Base-by-base conservation (phyloP, 1,284 basidiomycete genomes). In the Microbotryomycetes sp. region DNA sequence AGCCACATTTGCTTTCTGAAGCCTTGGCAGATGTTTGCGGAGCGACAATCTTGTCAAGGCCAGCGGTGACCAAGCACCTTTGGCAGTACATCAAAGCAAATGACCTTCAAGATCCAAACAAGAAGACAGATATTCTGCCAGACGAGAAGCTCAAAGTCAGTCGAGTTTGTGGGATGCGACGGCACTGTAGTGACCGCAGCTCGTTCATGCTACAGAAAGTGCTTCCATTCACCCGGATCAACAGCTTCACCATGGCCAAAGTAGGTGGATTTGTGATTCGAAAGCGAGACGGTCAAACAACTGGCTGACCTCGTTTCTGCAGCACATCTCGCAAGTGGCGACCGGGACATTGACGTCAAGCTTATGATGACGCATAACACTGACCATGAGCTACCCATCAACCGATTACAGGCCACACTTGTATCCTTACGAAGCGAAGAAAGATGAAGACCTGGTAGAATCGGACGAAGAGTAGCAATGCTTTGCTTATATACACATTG, bases 11-110 rank as follows among this genome's bases (percentile, higher is more conserved):
- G 3, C 28, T 67, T 4, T 52, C 48, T 11, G 35, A 50, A 0
- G 62, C 54, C 28, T 15, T 67, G 31, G 58, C 60, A 4, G 62
- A 31, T 6, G 59, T 64, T 2, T 59, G 56, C 15, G 65, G 62
- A 4, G 47, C 29, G 4, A 29, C 57, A 13, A 56, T 62, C 18
- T 26, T 60, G n/a, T 57, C 57, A 21, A 29, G 65, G 30, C 57
- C 62, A 3, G 52, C 59, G 5, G 56, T 60, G 15, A 64, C 62
- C 5, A 67, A 67, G 58, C 21, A 46, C 3, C 35, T 57, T 18
- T 57, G 60, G 64, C 47, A 26, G 11, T 65, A 65, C 56, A 65
- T 65, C 60, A 65, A 65, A 28, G 57, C 52, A 18, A 52, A 65
- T 53, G 54, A 47, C 30, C 30, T 66, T 15, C 64, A 66, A 29